Evolutionary conservation across 2,329 filamentous ascomycete species (phyloP), one percentile per base, ranked within the genome.

Genomic region (Triangularia verruculosa): DNA sequence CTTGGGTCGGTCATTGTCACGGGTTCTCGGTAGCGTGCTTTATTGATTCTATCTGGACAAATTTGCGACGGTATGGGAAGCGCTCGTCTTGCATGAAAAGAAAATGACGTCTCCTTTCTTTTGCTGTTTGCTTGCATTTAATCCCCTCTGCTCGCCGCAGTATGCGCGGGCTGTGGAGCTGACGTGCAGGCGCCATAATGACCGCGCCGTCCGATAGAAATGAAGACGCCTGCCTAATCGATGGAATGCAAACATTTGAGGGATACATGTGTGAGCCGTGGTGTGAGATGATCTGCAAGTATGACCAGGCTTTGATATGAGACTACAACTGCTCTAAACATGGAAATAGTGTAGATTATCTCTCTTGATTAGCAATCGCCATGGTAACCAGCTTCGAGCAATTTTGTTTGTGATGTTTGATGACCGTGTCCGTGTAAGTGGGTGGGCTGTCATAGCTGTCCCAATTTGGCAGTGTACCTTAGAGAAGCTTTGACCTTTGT

Each of bases 11-110:
- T 61, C 56, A 39, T 53, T 53, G 66, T 61, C 62, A 54, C 32
- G 58, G 60, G 52, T 52, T 58, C 62, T 56, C 56, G 63, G 64
- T 64, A 52, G 59, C 63, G 34, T 60, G 52, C 63, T 57, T 63
- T 43, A 52, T 47, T 58, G 61, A 61, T 64, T 75, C 71, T 78
- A 78, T 79, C 77, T 80, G 77, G 78, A 78, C 74, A 74, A n/a
- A 73, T 78, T 77, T 54, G n/a, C 43, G 22, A 24, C 51, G 25
- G 51, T 9, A 54, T 28, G 15, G 51, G 43, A 51, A 51, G 51
- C 51, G 74, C 73, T 72, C 67, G 68, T 47, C 66, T 67, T 69
- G 73, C 72, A 71, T 72, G 74, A 71, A 73, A n/a, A n/a, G n/a
- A n/a, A 72, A 73, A 71, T 69, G 61, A 66, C 61, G 59, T 68